Percentiles rank a stretch among this genome's conserved stretches.
Conservation (phyloP, 2,329 filamentous ascomycete species). For the Grosmannia clavigera region DNA sequence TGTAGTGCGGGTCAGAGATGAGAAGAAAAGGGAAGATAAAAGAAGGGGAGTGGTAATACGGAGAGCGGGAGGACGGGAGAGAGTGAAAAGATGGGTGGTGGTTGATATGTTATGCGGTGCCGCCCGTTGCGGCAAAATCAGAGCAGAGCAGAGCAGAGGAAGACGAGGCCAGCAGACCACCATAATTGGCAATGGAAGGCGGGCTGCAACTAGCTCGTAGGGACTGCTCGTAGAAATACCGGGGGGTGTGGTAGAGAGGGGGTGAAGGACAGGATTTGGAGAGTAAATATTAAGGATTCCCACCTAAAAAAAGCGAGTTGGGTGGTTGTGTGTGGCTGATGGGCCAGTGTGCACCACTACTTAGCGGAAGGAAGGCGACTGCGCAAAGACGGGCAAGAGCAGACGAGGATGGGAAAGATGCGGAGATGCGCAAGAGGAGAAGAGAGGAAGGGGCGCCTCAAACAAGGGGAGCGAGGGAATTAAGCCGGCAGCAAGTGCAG, state of each 20-base stretch:
- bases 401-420: background rate
- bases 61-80: slow-evolving; percentile 9
- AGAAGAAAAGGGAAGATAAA: background rate
- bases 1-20: background rate
- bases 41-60: background rate
- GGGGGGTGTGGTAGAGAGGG: background rate
- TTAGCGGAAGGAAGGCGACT: background rate
- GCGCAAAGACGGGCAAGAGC: background rate
- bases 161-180: background rate
- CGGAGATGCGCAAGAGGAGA: background rate
- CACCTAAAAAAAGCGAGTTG: background rate
- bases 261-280: background rate
- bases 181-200: slow-evolving; percentile 4
- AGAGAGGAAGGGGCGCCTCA: background rate
- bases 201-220: slow-evolving; percentile 5
- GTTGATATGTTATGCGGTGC: slow-evolving; percentile 16
- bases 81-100: slow-evolving; percentile 1
- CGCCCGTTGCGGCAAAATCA: slow-evolving; percentile 24
- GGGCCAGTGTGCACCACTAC: background rate
- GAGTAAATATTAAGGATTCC: background rate
- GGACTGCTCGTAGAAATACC: background rate
- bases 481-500: background rate
- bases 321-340: background rate
- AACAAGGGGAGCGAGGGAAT: slow-evolving; percentile 1
- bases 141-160: background rate